Base-by-base conservation (phyloP, 768 basidiomycete species). In the Russula virescens region DNA sequence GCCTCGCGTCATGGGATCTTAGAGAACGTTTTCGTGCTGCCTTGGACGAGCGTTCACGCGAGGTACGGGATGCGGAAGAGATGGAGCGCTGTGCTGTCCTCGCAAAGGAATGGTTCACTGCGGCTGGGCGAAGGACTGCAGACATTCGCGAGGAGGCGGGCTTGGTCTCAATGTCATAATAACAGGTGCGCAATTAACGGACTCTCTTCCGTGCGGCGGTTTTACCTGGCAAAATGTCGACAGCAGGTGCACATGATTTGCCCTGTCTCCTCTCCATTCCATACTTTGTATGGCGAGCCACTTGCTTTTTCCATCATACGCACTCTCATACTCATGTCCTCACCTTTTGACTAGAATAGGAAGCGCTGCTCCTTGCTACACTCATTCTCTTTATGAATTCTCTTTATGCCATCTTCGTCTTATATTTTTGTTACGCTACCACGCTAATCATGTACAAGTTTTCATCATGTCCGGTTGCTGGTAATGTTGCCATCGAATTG, bases 1-100 rank as follows among this genome's bases (percentile, higher is more conserved):
- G 95, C 52, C 73, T 94, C 34, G 95, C 91, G 21, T 86, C 89
- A 23, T 98, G 92, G 92, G 95, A 98, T 73, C 71, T 95, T 63
- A 82, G 82, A 68, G 89, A 91, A 74, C 81, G 88, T 47, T 96
- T 94, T 79, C 80, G 84, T 60, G 77, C 75, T 3, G 88, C 91
- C 19, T 82, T 94, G 79, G 94, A 98, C 68, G 86, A 89, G 71
- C 77, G 85, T 48, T 81, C 79, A 42, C 82, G 81, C 70, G 92
- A 95, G 71, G 93, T 96, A 18, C 80, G 80, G 69, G 79, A 77
- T 53, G 85, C 86, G 49, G 92, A 94, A 76, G 88, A 88, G 70
- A 78, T 80, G 55, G 89, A 90, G 78, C 83, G 74, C 76, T 81
- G 80, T 73, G 86, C 92, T 25, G 68, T 69, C 66, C 83, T 76